These are phyloP conservation scores for Plasmodium sp. DNA, from an alignment of 169 alveolate genomes.

Conservation along the genomic window DNA sequence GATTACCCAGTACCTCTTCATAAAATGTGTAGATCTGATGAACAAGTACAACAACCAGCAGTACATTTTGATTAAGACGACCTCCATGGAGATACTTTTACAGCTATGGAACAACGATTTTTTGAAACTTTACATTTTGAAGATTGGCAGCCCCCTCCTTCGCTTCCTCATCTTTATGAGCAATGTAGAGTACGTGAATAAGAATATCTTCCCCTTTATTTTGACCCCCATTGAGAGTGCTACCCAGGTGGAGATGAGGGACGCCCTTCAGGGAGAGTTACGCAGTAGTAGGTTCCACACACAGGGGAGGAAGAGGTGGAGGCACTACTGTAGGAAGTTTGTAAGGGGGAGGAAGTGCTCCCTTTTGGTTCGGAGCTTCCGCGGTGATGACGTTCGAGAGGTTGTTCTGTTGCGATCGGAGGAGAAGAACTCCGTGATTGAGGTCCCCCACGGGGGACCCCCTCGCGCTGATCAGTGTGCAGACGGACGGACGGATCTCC, in stretches of 20 bases:
- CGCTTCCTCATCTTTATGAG: conserved; percentile 45
- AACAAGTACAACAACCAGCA: conserved; percentile 64
- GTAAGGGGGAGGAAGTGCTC: background rate
- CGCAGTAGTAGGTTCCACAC: background rate
- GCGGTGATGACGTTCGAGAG: background rate
- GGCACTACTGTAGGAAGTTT: background rate
- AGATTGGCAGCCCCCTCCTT: conserved; percentile 36
- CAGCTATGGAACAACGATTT: conserved; percentile 72
- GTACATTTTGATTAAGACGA: conserved; percentile 42
- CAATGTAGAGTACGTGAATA: conserved; percentile 52
- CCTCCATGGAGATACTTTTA: conserved; percentile 51
- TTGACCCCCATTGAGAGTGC: conserved; percentile 16
- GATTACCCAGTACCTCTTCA: conserved; percentile 59
- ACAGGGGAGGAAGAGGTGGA: conserved; percentile 9
- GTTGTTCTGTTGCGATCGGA: background rate
- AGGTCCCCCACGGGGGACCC: background rate
- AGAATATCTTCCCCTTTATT: conserved; percentile 36
- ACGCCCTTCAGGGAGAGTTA: background rate
- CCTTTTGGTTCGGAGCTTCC: background rate
- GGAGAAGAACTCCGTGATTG: background rate
- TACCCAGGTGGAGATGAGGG: conserved; percentile 16
- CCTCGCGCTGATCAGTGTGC: background rate
- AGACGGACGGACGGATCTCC: background rate
- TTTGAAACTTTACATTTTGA: conserved; percentile 6
- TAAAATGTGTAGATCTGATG: conserved; percentile 52